Conservation (phyloP, 1,284 basidiomycete species). For the Cystobasidiaceae sp. region DNA sequence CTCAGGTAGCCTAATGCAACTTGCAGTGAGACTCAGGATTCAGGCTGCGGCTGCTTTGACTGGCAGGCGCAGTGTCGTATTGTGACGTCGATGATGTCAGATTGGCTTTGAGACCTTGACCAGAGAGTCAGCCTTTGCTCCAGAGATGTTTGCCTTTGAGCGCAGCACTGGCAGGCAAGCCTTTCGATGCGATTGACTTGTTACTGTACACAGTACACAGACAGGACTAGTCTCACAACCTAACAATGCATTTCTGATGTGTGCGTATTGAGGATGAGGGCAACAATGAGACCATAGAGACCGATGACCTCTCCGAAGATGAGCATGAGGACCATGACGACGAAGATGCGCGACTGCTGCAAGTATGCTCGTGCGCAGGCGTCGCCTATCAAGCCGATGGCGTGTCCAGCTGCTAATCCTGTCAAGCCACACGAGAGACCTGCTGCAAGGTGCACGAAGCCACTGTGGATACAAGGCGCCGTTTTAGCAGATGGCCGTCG, state of each 20-base stretch:
- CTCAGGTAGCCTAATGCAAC: too few species aligned
- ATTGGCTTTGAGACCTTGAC: neutral
- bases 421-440: slow-evolving; percentile 88
- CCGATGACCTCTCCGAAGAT: slow-evolving; percentile 94
- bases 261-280: slow-evolving; percentile 9
- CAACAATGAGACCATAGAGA: slow-evolving; percentile 55
- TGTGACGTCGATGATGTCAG: neutral
- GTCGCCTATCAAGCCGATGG: slow-evolving; percentile 95
- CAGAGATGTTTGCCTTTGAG: neutral
- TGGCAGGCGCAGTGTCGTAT: neutral
- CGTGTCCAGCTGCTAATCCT: slow-evolving; percentile 92
- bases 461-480: slow-evolving; percentile 44
- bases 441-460: slow-evolving; percentile 91
- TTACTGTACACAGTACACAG: neutral
- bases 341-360: slow-evolving; percentile 87
- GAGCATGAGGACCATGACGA: slow-evolving; percentile 58
- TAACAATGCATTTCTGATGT: neutral
- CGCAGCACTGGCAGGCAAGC: too few species aligned
- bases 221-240: too few species aligned
- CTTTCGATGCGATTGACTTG: neutral
- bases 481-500: neutral
- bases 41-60: too few species aligned
- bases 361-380: slow-evolving; percentile 82
- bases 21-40: too few species aligned
- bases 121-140: neutral